Conservation (phyloP, 225 moss, liverwort and hornwort species). For the Sphagnum tenellum region DNA sequence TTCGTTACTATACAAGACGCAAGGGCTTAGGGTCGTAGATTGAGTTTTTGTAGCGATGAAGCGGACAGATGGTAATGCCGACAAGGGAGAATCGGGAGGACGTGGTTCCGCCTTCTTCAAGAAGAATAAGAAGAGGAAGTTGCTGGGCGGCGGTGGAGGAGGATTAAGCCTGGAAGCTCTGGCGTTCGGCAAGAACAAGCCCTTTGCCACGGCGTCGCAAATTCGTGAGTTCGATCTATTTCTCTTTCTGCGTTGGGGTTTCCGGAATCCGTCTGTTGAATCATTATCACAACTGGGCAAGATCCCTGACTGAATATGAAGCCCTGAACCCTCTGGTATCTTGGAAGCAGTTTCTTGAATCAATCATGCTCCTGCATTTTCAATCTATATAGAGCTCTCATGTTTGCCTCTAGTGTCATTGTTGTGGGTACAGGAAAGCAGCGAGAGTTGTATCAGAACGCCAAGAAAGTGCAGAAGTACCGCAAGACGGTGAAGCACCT, state of each 20-base stretch:
- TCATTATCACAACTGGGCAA: too few species aligned
- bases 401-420: neutral
- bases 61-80: slow-evolving; percentile 18
- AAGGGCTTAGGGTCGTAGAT: too few species aligned
- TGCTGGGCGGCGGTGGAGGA: slow-evolving; percentile 69
- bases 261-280: too few species aligned
- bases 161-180: slow-evolving; percentile 69
- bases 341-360: too few species aligned
- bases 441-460: slow-evolving; percentile 69
- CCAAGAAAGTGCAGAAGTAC: slow-evolving; percentile 83
- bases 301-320: too few species aligned
- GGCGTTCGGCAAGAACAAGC: slow-evolving; percentile 59
- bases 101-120: slow-evolving; percentile 1
- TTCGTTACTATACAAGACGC: too few species aligned
- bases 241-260: neutral
- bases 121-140: slow-evolving; percentile 17
- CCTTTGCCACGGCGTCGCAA: slow-evolving; percentile 55
- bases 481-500: slow-evolving; percentile 68
- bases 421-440: slow-evolving; percentile 49
- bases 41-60: slow-evolving; percentile 15
- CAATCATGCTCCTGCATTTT: neutral
- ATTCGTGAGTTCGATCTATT: slow-evolving; percentile 29
- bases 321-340: too few species aligned
- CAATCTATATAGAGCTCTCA: neutral
- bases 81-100: slow-evolving; percentile 15